Evolutionary conservation across 1,284 basidiomycete species (phyloP).

Genomic region (Polyporus tsugae): DNA sequence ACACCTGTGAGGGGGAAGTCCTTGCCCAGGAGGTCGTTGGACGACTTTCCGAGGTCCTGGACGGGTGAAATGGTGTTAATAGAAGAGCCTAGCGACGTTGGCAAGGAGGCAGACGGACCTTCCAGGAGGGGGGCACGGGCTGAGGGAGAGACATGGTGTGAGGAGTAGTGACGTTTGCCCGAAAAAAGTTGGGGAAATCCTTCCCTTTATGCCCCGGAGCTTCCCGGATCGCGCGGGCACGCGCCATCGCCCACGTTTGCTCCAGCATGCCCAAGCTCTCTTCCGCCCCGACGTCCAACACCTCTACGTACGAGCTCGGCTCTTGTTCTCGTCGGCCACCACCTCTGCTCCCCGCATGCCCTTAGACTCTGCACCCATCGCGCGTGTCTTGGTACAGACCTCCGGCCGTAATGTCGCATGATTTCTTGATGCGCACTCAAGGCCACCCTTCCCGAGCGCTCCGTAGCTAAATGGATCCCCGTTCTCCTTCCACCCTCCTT

Average conservation of each 20-base stretch:
- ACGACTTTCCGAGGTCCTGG: conserved; percentile 96
- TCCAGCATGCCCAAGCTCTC: neutral
- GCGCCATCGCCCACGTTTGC: conserved; percentile 36
- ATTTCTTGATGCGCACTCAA: neutral
- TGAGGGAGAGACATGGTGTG: conserved; percentile 81
- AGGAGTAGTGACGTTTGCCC: conserved; percentile 37
- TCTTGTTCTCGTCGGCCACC: conserved; percentile 12
- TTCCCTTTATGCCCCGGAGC: conserved; percentile 43
- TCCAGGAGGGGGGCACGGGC: conserved; percentile 93
- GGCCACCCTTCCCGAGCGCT: conserved; percentile 14
- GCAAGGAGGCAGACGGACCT: conserved; percentile 57
- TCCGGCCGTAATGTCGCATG: neutral
- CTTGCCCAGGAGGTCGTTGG: conserved; percentile 93
- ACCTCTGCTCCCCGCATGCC: conserved; percentile 2
- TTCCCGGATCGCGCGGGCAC: conserved; percentile 37
- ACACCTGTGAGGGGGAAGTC: conserved; percentile 91
- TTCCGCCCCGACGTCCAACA: neutral
- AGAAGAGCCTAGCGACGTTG: conserved; percentile 10
- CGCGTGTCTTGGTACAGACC: conserved; percentile 1
- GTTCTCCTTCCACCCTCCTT: conserved; percentile 2
- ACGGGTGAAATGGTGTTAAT: conserved; percentile 27
- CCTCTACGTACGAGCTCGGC: too few species aligned
- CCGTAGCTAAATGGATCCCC: conserved; percentile 9
- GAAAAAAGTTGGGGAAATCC: conserved; percentile 32
- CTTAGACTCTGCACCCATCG: neutral